Percentiles rank a stretch among this genome's conserved stretches.
Conservation (phyloP, 169 alveolate genomes). For the Plasmodium knowlesi region DNA sequence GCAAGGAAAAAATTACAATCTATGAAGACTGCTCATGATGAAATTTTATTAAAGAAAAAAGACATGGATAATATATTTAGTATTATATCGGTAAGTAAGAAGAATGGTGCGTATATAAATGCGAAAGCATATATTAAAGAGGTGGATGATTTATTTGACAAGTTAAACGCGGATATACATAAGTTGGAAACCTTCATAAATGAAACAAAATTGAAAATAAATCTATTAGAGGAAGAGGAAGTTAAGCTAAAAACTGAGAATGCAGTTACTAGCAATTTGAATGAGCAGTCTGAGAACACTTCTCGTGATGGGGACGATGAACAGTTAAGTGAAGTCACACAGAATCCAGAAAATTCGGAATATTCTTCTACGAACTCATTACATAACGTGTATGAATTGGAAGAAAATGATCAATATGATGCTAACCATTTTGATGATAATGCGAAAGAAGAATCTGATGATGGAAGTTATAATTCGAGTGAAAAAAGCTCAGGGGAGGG, state of each 20-base stretch:
- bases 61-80: slow-evolving; percentile 15
- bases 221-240: not conserved
- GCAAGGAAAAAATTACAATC: not conserved
- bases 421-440: not conserved
- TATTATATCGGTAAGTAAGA: slow-evolving; percentile 5
- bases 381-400: not conserved
- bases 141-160: not conserved
- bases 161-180: not conserved
- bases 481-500: not conserved
- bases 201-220: not conserved
- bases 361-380: not conserved
- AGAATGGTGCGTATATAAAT: not conserved
- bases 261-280: no score
- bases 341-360: no score
- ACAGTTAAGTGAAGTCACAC: no score
- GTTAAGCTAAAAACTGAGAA: not conserved
- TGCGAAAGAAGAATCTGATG: not conserved
- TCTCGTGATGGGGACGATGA: not conserved
- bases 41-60: not conserved
- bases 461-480: not conserved
- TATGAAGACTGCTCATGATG: not conserved
- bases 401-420: not conserved
- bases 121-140: slow-evolving; percentile 11
- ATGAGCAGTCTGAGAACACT: not conserved
- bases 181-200: slow-evolving; percentile 5